Base-by-base conservation (phyloP, 371 early-diverging fungal genomes). In the Synchytrium microbalum region DNA sequence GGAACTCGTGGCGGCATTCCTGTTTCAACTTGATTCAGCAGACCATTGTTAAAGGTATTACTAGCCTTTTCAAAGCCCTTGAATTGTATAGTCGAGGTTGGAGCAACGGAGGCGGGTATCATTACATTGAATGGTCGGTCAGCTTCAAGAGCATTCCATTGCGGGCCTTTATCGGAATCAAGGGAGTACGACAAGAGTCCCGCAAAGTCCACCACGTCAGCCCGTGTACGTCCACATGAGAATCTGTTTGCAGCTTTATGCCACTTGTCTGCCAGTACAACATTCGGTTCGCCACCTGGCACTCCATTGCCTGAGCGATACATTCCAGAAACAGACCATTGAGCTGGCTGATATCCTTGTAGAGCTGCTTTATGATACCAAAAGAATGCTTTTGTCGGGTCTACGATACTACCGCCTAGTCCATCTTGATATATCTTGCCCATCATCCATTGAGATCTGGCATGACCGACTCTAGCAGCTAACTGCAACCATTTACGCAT, bases 351-450 rank as follows among this genome's bases (percentile, higher is more conserved):
- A 30, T 51, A 73, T 0, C 73, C 73, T 54, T 73, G 70, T 52
- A 73, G 32, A 8, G 70, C 70, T 31, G 73, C 70, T n/a, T 61
- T 54, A 54, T 73, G 73, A 64, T 64, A 70, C 73, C 73, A 73
- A 55, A 65, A 73, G 56, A 73, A 73, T 8, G 73, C 69, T 30
- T 65, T 63, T 59, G 60, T 53, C 3, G 26, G 26, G 54, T 59
- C 53, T 32, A 58, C 60, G 3, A 24, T 14, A 2, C 51, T 13
- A 26, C 56, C 56, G 29, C 26, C 24, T 13, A 56, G 13, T 60
- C 59, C 60, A 25, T 73, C 73, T 29, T 57, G 59, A 52, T 73
- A 61, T 2, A 65, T 55, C 33, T 66, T 67, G 2, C 68, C 73
- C 56, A 73, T 25, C 28, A 69, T 53, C 62, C 60, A 70, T 57